phyloP scores from a whole-genome alignment of 306 rosid species.

The Casuarina equisetifolia region DNA sequence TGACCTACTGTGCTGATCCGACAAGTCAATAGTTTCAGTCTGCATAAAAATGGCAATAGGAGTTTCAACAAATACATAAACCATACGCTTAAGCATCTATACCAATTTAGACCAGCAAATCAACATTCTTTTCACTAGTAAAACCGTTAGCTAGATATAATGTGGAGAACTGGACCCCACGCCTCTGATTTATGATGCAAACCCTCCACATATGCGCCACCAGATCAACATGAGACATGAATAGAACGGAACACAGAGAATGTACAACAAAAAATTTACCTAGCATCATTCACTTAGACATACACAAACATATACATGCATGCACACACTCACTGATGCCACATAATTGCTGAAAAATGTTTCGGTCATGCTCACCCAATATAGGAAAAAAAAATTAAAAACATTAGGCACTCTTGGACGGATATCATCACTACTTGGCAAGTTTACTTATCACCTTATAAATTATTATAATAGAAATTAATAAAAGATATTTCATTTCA shows the following conservation, averaged over 20 bases:
- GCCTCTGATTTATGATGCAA: not conserved
- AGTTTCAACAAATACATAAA: not conserved
- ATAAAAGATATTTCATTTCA: not conserved
- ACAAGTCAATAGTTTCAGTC: constrained; percentile 84
- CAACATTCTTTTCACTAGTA: not conserved
- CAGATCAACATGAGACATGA: too few relatives aligned
- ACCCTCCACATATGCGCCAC: too few relatives aligned
- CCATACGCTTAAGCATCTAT: not conserved
- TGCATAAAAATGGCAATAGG: constrained; percentile 27
- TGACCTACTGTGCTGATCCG: constrained; percentile 47
- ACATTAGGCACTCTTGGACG: not conserved
- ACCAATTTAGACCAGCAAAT: not conserved
- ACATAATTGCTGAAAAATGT: not conserved
- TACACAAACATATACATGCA: not conserved
- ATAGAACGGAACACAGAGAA: too few relatives aligned
- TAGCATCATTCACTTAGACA: not conserved
- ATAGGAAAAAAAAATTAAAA: not conserved
- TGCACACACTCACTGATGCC: not conserved
- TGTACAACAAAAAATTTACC: too few relatives aligned
- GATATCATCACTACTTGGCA: not conserved
- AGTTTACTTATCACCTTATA: not conserved
- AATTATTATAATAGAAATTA: not conserved
- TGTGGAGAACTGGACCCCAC: not conserved
- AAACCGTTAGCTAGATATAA: not conserved
- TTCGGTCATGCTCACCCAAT: not conserved